Evolutionary conservation across 257 asterid species (phyloP), one percentile per base, ranked within the genome.

Genomic region (Gentiana dahurica): DNA sequence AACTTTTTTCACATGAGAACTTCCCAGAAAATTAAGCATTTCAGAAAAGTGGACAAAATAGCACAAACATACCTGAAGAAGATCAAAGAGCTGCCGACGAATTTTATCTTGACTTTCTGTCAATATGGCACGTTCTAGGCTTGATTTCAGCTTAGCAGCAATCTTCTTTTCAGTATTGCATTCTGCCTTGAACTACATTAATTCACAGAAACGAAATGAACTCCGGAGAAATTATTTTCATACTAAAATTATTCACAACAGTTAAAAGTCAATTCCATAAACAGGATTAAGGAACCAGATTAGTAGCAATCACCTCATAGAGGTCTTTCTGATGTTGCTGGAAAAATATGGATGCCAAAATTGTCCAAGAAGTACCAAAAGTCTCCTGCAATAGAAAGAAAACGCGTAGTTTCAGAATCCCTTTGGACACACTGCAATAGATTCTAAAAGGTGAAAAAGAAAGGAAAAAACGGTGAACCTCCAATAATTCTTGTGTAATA

Each of bases 111-210:
- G 94, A 60, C 83, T 72, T 68, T 81, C 97, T 46, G 65, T 58
- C 58, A 91, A 69, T 62, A 80, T 71, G 73, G 90, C 83, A 49
- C 71, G 77, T 57, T 78, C 94, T 60, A 72, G 57, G 73, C 71
- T 73, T 36, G 86, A 78, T 78, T 79, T 83, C 82, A 87, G 80
- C 80, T 68, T 89, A 49, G 93, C 72, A 34, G 73, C 86, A 53
- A 83, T 77, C 74, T 88, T 87, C 81, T 82, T 87, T 76, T 85
- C 97, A 0, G 98, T 88, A 73, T 80, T 69, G 76, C 93, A 83
- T 56, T 83, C 94, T 66, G 80, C 98, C 75, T 92, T 85, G 82
- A 92, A 92, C 98, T 92, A 72, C 72, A 79, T 49, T 57, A 41
- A 75, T 51, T 52, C 67, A 51, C 38, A 65, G 59, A 65, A 44